phyloP scores from a whole-genome alignment of 148 eudicot species.

The Dianthus caryophyllus region DNA sequence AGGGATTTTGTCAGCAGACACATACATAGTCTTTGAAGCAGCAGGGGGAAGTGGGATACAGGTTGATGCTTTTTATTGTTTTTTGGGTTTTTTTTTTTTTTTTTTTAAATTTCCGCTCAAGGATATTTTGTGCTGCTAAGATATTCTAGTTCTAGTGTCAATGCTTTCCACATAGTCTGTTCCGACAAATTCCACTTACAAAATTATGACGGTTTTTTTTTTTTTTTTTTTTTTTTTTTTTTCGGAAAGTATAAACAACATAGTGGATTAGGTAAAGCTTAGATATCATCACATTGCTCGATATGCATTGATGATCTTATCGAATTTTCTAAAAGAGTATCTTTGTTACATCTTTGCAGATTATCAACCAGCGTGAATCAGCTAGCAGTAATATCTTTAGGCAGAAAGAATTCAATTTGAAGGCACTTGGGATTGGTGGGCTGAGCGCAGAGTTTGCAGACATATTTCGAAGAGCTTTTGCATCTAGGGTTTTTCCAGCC shows the following conservation, averaged over 20 bases:
- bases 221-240: too few species aligned
- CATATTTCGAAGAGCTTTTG: constrained; percentile 98
- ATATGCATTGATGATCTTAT: neutral
- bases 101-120: neutral
- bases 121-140: neutral
- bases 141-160: too few species aligned
- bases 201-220: too few species aligned
- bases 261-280: neutral
- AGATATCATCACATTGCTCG: neutral
- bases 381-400: constrained; percentile 89
- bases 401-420: constrained; percentile 90
- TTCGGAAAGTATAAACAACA: too few species aligned
- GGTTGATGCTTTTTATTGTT: too few species aligned
- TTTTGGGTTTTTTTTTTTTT: too few species aligned
- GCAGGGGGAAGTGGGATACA: constrained; percentile 84
- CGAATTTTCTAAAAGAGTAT: constrained; percentile 16
- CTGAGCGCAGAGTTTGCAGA: constrained; percentile 91
- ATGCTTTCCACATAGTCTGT: too few species aligned
- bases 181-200: too few species aligned
- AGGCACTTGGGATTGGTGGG: constrained; percentile 93
- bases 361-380: constrained; percentile 88
- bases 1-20: constrained; percentile 72
- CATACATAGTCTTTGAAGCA: constrained; percentile 87
- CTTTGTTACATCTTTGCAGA: constrained; percentile 32
- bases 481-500: constrained; percentile 95